Conservation (phyloP, 257 asterid species). For the Fraxinus quadrangulata region DNA sequence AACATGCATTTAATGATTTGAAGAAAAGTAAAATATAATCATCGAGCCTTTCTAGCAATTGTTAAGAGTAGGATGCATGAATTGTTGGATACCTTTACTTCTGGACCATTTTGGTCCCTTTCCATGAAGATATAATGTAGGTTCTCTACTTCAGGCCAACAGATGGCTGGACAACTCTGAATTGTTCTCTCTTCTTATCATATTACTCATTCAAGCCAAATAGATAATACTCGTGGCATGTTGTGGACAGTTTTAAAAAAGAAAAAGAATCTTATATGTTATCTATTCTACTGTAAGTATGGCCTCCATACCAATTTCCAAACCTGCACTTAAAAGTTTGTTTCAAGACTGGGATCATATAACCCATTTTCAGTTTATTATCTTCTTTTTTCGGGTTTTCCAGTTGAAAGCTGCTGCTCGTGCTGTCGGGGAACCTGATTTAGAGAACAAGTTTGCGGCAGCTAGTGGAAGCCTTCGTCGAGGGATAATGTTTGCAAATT, state of each 20-base stretch:
- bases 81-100: no score
- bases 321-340: neutral
- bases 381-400: constrained; percentile 11
- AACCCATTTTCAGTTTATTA: neutral
- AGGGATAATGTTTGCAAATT: constrained; percentile 97
- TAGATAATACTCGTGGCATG: neutral
- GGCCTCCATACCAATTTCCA: neutral
- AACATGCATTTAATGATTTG: neutral
- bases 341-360: neutral
- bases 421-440: constrained; percentile 85
- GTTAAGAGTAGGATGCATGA: no score
- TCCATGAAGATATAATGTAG: no score
- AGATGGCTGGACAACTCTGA: neutral
- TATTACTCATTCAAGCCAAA: neutral
- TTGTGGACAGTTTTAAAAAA: neutral
- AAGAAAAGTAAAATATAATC: neutral
- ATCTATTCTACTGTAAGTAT: neutral
- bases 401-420: constrained; percentile 91
- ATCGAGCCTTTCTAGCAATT: neutral
- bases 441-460: constrained; percentile 76
- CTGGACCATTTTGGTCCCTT: no score
- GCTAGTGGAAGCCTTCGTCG: constrained; percentile 95
- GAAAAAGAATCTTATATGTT: no score
- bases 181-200: neutral
- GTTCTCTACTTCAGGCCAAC: neutral